Evolutionary conservation across 1,139 yeast species (phyloP).

Genomic region (Taphrina flavorubra): DNA sequence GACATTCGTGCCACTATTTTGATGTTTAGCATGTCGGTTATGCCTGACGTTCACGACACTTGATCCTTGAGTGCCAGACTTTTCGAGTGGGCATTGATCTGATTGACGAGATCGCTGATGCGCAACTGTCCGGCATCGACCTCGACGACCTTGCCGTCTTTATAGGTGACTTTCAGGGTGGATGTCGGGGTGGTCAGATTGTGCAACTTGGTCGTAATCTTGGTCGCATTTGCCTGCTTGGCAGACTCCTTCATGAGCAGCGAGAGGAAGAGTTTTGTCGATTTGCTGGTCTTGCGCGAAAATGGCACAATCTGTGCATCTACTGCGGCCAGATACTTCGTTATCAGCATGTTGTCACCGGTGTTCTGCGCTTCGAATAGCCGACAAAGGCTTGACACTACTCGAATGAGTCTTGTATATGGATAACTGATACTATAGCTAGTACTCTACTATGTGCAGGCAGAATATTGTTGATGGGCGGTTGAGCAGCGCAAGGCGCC

Average conservation of each 20-base stretch:
- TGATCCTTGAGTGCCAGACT: conserved; percentile 34
- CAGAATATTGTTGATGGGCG: too few relatives aligned
- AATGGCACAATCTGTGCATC: conserved; percentile 28
- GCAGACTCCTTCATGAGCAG: conserved; percentile 38
- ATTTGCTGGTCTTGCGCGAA: conserved; percentile 18
- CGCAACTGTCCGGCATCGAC: conserved; percentile 51
- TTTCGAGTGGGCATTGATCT: conserved; percentile 33
- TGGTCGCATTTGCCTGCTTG: conserved; percentile 29
- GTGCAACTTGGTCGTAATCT: conserved; percentile 17
- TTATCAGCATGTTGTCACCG: conserved; percentile 23
- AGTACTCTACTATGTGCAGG: too few relatives aligned
- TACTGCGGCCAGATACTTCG: conserved; percentile 35
- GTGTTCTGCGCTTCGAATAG: not conserved
- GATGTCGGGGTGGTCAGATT: conserved; percentile 49
- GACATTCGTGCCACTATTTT: too few relatives aligned
- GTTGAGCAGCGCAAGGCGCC: not conserved
- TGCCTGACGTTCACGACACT: conserved; percentile 15
- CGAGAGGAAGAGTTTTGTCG: conserved; percentile 29
- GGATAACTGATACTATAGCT: too few relatives aligned
- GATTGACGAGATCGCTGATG: conserved; percentile 21
- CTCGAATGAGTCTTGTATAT: not conserved
- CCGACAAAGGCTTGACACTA: not conserved
- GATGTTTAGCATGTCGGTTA: too few relatives aligned
- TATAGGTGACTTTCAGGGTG: conserved; percentile 75
- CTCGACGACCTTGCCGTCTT: conserved; percentile 70